These are phyloP conservation scores for Capsicum baccatum DNA, from an alignment of 257 asterid species.

Conservation along the genomic window DNA sequence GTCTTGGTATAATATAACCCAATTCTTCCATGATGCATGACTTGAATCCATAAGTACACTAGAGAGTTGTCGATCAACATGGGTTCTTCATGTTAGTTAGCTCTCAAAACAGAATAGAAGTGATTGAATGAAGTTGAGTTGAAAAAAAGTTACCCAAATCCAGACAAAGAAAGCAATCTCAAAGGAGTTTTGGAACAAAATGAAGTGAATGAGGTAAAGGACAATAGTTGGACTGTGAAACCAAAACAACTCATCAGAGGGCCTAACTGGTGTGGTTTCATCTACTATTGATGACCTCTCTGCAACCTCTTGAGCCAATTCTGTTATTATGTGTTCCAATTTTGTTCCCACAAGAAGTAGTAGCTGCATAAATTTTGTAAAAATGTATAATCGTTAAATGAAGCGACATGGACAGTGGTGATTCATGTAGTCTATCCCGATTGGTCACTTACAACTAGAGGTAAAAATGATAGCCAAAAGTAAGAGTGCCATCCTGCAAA, in stretches of 20 bases:
- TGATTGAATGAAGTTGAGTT: background rate
- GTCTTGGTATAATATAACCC: constrained; percentile 66
- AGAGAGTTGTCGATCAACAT: constrained; percentile 21
- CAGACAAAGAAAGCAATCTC: constrained; percentile 91
- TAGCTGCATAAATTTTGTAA: constrained; percentile 50
- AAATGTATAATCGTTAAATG: background rate
- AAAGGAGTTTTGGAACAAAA: constrained; percentile 84
- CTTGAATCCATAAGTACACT: constrained; percentile 76
- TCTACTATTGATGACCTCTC: constrained; percentile 36
- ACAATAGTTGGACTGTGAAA: constrained; percentile 63
- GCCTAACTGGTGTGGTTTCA: constrained; percentile 52
- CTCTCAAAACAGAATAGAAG: background rate
- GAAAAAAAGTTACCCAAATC: constrained; percentile 64
- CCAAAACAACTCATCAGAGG: constrained; percentile 88
- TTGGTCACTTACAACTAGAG: constrained; percentile 60
- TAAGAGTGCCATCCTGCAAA: constrained; percentile 91
- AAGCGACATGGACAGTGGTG: background rate
- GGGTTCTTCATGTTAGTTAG: too few relatives aligned
- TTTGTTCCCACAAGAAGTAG: constrained; percentile 82
- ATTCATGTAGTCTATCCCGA: background rate
- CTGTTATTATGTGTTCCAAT: constrained; percentile 80
- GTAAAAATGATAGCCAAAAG: constrained; percentile 90
- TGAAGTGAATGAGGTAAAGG: constrained; percentile 90
- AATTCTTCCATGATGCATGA: constrained; percentile 92
- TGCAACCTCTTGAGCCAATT: constrained; percentile 65